Base-by-base conservation (phyloP, 1,284 basidiomycete genomes). In the Moesziomyces sp. region DNA sequence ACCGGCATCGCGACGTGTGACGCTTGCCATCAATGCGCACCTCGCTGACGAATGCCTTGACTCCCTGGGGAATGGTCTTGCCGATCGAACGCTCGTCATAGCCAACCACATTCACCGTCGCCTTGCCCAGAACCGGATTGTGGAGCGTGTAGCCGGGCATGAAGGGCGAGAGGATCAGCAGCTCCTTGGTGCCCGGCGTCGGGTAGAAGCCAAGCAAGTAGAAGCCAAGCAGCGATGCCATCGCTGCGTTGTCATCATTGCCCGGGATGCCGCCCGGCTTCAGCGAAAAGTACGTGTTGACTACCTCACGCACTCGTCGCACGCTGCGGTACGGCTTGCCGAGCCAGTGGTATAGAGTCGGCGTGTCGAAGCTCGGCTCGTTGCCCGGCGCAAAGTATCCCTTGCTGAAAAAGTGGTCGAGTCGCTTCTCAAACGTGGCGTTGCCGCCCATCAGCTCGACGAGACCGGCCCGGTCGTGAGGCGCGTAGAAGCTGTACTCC, bases 201-300 rank as follows among this genome's bases (percentile, higher is more conserved):
- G 89, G 89, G 72, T 88, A 89, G 23, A 89, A 82, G 0, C 88
- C 88, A 3, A 88, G 79, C 45, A 89, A 81, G 71, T 88, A 88
- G 85, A 88, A 91, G 0, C 87, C 85, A 3, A 87, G 88, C 66
- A 89, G 90, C 70, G 89, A 89, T 3, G 87, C 90, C 90, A 91
- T 91, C 0, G 90, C 90, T 47, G 89, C 90, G 84, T 72, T 84
- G 74, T 89, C 88, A 65, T 88, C 88, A 72, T 89, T 89, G 16
- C 88, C 79, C 6, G 79, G 79, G 9, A 79, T 48, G 1, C 70
- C 69, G 11, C 49, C 62, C 4, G 52, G 53, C 49, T 52, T 49
- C 5, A 77, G 66, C 51, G 73, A 72, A 46, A 81, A 81, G 70
- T 79, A 72, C 10, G 46, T 54, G 38, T 48, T 34, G 18, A 81